These are phyloP conservation scores for Kuraishia piskuri DNA, from an alignment of 805 yeast species.

Conservation along the genomic window DNA sequence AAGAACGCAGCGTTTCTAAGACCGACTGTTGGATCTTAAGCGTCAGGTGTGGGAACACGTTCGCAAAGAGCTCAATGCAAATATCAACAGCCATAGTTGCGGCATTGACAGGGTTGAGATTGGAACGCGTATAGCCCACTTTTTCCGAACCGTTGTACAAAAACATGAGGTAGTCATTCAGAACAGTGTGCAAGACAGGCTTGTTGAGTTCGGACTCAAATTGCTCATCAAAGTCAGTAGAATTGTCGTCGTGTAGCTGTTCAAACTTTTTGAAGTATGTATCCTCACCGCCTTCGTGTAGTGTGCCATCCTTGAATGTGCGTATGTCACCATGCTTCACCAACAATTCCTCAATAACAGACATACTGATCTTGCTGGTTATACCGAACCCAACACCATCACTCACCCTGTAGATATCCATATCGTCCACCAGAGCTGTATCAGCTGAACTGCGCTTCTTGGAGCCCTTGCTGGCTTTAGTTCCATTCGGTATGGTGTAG, in stretches of 20 bases:
- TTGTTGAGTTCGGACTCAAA: slow-evolving; percentile 21
- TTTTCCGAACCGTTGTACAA: slow-evolving; percentile 17
- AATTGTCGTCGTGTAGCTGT: slow-evolving; percentile 10
- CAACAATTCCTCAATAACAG: slow-evolving; percentile 22
- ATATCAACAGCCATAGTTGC: slow-evolving; percentile 58
- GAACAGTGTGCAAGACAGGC: slow-evolving; percentile 31
- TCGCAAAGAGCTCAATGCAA: slow-evolving; percentile 69
- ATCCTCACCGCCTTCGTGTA: slow-evolving; percentile 11
- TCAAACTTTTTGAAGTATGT: slow-evolving; percentile 24
- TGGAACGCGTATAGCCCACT: slow-evolving; percentile 26
- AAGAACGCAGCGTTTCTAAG: slow-evolving; percentile 67
- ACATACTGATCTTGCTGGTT: slow-evolving; percentile 29
- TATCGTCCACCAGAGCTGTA: slow-evolving; percentile 12
- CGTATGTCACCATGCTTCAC: slow-evolving; percentile 17
- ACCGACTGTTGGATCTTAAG: slow-evolving; percentile 79
- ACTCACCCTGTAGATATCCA: slow-evolving; percentile 23
- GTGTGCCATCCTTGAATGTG: slow-evolving; percentile 9
- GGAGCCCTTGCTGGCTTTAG: slow-evolving; percentile 8
- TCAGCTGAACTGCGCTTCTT: not conserved
- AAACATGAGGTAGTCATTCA: slow-evolving; percentile 31
- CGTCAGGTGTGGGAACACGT: slow-evolving; percentile 62
- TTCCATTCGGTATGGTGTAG: slow-evolving; percentile 6
- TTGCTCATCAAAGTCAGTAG: slow-evolving; percentile 23
- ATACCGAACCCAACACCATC: slow-evolving; percentile 34
- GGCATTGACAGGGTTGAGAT: slow-evolving; percentile 29